Base-by-base conservation (phyloP, 2,329 filamentous ascomycete genomes). In the Xylariaceae sp. region DNA sequence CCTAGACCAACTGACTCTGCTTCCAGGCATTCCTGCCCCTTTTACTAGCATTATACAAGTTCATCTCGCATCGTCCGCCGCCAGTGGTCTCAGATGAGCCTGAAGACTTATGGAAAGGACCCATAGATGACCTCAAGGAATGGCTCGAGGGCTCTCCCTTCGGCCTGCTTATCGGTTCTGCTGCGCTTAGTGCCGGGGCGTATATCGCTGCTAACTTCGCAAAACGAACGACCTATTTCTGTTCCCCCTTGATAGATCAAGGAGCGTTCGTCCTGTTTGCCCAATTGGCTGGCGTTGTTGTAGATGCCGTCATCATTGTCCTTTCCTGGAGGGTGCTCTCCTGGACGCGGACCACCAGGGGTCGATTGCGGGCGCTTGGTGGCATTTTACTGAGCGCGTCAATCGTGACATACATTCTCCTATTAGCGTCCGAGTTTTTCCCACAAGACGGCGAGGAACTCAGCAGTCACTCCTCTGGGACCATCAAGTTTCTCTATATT, bases 321-420 rank as follows among this genome's bases (percentile, higher is more conserved):
- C 67, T 81, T 8, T 60, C 76, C 2, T 84, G 82, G 81, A 76
- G 80, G 41, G 72, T 82, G 3, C 68, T 84, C 4, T 75, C 76
- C 10, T 82, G 81, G 80, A 73, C 78, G 0, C 75, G 77, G 47
- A 81, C 78, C 0, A 76, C 78, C 4, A 79, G 76, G 61, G 68
- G 71, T 37, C 76, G 79, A 2, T 68, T 84, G n/a, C 75, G 73
- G 8, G 76, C 74, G 0, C 67, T 84, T 7, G 75, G 77, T 4
- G 69, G 70, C 2, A 73, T 82, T 2, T 65, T 83, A 4, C 60
- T 76, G 1, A 61, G 74, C 7, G 74, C 79, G 0, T 73, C 79
- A 0, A 35, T 78, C 2, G 73, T 70, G 5, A 72, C 75, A 15
- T 72, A 70, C 0, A 45, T 77, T 2, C 57, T 79, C 23, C 77